phyloP scores from a whole-genome alignment of 768 basidiomycete species.

The Mycena rosella region DNA sequence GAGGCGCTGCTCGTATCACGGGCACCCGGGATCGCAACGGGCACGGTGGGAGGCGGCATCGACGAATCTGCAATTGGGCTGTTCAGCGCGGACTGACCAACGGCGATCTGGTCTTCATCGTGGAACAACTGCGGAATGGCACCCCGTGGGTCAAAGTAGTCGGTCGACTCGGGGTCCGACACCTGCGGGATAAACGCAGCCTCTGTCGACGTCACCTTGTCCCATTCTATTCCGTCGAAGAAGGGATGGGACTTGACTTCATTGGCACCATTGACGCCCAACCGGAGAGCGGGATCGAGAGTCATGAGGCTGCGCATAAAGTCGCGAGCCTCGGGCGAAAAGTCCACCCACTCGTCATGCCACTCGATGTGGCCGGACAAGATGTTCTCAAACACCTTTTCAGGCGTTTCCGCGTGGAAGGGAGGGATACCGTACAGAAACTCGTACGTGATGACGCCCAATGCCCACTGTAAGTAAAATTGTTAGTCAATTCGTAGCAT shows the following conservation, averaged over 20 bases:
- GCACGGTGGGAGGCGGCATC: slow-evolving; percentile 57
- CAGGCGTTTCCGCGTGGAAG: slow-evolving; percentile 97
- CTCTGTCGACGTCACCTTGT: slow-evolving; percentile 87
- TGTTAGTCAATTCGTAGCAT: slow-evolving; percentile 12
- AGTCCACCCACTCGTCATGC: slow-evolving; percentile 94
- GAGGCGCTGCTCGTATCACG: slow-evolving; percentile 62
- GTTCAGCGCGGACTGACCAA: slow-evolving; percentile 63
- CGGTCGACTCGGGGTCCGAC: slow-evolving; percentile 97
- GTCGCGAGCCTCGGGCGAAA: slow-evolving; percentile 87
- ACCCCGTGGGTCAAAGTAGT: slow-evolving; percentile 98
- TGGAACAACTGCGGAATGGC: slow-evolving; percentile 92
- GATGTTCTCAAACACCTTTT: slow-evolving; percentile 98
- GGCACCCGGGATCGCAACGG: slow-evolving; percentile 55
- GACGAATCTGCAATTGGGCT: slow-evolving; percentile 57
- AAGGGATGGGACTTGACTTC: slow-evolving; percentile 96
- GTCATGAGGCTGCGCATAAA: slow-evolving; percentile 92
- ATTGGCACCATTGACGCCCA: slow-evolving; percentile 89
- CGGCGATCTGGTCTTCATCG: slow-evolving; percentile 80
- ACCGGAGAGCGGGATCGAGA: slow-evolving; percentile 80
- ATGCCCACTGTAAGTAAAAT: slow-evolving; percentile 91
- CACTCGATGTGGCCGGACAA: slow-evolving; percentile 94
- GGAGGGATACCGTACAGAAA: slow-evolving; percentile 97
- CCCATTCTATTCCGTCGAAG: slow-evolving; percentile 94
- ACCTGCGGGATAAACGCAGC: slow-evolving; percentile 97
- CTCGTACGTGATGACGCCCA: slow-evolving; percentile 98